These are phyloP conservation scores for Phaeosphaeria sp. DNA, from an alignment of 2,329 filamentous ascomycete genomes.

Conservation along the genomic window DNA sequence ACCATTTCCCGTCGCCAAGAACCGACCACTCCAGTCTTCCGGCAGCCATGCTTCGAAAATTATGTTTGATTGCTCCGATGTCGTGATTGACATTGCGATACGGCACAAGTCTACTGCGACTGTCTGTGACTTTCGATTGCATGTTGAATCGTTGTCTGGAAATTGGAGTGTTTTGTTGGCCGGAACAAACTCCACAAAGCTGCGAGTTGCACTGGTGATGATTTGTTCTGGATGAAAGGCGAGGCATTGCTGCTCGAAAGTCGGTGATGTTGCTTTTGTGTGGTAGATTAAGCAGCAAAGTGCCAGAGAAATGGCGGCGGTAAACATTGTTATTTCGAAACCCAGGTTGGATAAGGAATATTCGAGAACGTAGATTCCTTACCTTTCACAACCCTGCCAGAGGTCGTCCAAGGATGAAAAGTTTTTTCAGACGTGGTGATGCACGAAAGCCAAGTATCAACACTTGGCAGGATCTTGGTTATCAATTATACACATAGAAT, in stretches of 20 bases:
- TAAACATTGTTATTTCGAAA: neutral
- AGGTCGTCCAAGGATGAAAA: neutral
- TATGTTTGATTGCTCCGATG: constrained; percentile 50
- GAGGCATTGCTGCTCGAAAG: constrained; percentile 24
- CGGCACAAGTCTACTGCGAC: constrained; percentile 51
- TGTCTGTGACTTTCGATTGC: constrained; percentile 40
- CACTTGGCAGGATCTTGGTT: neutral
- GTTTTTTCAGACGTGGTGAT: neutral
- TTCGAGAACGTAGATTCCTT: neutral
- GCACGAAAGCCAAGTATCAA: neutral
- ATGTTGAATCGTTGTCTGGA: constrained; percentile 47
- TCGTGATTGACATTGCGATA: constrained; percentile 51
- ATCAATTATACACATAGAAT: neutral
- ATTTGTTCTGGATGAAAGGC: constrained; percentile 24
- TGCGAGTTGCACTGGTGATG: constrained; percentile 21
- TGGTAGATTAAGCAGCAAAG: constrained; percentile 3
- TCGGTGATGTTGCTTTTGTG: constrained; percentile 1
- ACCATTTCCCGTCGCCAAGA: constrained; percentile 51
- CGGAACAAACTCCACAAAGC: constrained; percentile 40
- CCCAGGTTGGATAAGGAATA: neutral
- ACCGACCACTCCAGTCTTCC: constrained; percentile 47
- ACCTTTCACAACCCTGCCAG: neutral
- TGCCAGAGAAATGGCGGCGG: neutral
- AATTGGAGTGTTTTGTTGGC: constrained; percentile 49
- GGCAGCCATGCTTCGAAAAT: constrained; percentile 49